Conservation (phyloP, 306 rosid species). For the Hippophae rhamnoides region DNA sequence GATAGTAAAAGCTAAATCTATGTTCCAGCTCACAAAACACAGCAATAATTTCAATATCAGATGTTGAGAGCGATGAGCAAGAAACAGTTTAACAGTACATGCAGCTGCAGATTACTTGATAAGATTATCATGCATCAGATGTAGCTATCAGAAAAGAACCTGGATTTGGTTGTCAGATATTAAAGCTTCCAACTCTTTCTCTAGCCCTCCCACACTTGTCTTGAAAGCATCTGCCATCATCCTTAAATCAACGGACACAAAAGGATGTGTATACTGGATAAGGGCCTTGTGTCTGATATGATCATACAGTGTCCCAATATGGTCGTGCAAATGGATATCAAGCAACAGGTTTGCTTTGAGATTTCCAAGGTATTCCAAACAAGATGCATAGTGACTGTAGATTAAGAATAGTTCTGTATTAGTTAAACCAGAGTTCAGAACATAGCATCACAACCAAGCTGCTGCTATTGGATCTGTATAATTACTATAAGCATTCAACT, state of each 20-base stretch:
- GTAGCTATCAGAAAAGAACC: slow-evolving; percentile 39
- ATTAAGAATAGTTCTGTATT: slow-evolving; percentile 8
- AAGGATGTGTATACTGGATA: slow-evolving; percentile 89
- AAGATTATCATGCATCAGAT: neutral
- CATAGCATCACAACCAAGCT: too few species aligned
- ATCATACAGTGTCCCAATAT: slow-evolving; percentile 83
- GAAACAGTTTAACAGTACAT: too few species aligned
- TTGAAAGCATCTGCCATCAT: slow-evolving; percentile 98
- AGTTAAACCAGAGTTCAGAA: neutral
- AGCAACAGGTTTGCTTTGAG: slow-evolving; percentile 77
- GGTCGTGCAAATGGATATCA: slow-evolving; percentile 91
- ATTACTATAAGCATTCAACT: too few species aligned
- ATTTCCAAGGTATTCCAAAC: slow-evolving; percentile 90
- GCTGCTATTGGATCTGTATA: too few species aligned
- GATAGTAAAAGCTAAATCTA: neutral
- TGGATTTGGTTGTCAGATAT: slow-evolving; percentile 94
- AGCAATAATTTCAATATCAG: too few species aligned
- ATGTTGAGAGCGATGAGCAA: too few species aligned
- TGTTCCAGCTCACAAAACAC: too few species aligned
- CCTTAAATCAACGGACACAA: slow-evolving; percentile 77
- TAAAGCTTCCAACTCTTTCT: slow-evolving; percentile 96
- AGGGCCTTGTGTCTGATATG: slow-evolving; percentile 95
- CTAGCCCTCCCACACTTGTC: slow-evolving; percentile 76
- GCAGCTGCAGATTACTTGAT: too few species aligned
- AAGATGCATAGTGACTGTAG: slow-evolving; percentile 90